Base-by-base conservation (phyloP, 805 yeast genomes). In the Kodamaea leandrae region DNA sequence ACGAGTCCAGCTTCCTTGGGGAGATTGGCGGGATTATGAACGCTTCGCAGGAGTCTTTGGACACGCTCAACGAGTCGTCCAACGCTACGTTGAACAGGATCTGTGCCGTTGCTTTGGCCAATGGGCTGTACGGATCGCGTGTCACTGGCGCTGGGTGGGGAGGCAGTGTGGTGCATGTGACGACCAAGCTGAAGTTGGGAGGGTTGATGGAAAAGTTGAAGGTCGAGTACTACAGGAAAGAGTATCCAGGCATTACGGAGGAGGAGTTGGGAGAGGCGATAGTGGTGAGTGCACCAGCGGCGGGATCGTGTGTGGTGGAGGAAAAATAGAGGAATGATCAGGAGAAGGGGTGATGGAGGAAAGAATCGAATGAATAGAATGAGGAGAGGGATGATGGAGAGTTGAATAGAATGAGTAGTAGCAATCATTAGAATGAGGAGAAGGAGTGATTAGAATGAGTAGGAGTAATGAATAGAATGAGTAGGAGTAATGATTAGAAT, bases 81-180 rank as follows among this genome's bases (percentile, higher is more conserved):
- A 74, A 76, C 47, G 68, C 68, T 1, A 81, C 74, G 45, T 71
- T 80, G 41, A 77, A 82, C 41, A 57, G 61, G 9, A 57, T 83
- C 28, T 77, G 83, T 52, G 41, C 53, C 6, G 72, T 83, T 38
- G 87, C 86, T 3, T 55, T 64, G 29, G 54, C 48, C 2, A 68
- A 74, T 45, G 89, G 88, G 3, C 67, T 86, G 1, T 68, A 60
- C 44, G 89, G 89, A 13, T 77, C 86, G 1, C 68, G 90, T 41
- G 71, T 80, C n/a, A 82, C 89, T 7, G 90, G 89, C 19, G 89
- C 90, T 14, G 90, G 90, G 3, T 83, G 80, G 73, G 89, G 89
- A 24, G 89, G 89, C 4, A 77, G 82, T 21, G 70, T 83, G 0
- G 83, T 83, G n/a, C 86, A 82, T 54, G 60, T 83, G 42, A 76